These are phyloP conservation scores for Yarrowia deformans DNA, from an alignment of 805 yeast species.

Conservation along the genomic window DNA sequence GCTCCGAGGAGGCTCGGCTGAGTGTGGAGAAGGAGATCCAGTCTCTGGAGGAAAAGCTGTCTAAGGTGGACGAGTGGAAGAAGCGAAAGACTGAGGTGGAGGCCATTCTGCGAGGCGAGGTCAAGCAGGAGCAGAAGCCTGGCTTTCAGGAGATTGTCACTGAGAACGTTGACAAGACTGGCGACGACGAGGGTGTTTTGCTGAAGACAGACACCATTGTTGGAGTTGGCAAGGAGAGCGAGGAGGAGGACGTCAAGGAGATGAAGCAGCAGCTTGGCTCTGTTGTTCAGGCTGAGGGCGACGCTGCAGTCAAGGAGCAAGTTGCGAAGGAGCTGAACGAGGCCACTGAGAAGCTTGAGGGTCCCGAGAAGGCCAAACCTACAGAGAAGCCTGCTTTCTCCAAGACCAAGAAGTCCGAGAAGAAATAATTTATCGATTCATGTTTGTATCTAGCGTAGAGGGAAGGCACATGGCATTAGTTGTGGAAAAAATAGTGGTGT, in stretches of 20 bases:
- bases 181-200: constrained; percentile 9
- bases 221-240: constrained; percentile 17
- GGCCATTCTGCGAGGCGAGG: constrained; percentile 47
- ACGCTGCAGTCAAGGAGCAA: constrained; percentile 28
- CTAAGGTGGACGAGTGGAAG: constrained; percentile 66
- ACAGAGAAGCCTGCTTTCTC: neutral
- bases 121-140: constrained; percentile 32
- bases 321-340: constrained; percentile 23
- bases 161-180: constrained; percentile 21
- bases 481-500: neutral
- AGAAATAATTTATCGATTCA: constrained; percentile 30
- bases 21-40: constrained; percentile 79
- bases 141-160: constrained; percentile 30
- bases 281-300: constrained; percentile 18
- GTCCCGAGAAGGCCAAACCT: neutral
- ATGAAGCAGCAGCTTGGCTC: constrained; percentile 28
- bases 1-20: constrained; percentile 69
- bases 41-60: constrained; percentile 65
- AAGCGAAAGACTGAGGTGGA: constrained; percentile 66
- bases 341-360: constrained; percentile 14
- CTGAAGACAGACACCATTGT: constrained; percentile 21
- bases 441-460: neutral
- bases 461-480: neutral
- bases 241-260: constrained; percentile 18
- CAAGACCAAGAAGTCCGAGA: neutral